These are phyloP conservation scores for Endoconidiophora polonica DNA, from an alignment of 2,329 filamentous ascomycete species.

Conservation along the genomic window DNA sequence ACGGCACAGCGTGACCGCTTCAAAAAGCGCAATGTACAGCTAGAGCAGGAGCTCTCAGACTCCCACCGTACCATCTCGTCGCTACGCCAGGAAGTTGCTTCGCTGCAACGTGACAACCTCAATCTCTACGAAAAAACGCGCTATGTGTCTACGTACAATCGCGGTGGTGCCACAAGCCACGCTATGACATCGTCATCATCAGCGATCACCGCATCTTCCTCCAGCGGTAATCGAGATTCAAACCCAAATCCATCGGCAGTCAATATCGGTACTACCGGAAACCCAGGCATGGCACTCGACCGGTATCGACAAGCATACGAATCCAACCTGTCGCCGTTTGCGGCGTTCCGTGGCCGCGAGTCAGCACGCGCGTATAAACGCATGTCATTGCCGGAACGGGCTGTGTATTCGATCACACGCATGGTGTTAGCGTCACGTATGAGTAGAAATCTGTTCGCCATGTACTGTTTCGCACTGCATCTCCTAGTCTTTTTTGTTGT, in stretches of 20 bases:
- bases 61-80: constrained; percentile 68
- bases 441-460: constrained; percentile 85
- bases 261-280: constrained; percentile 36
- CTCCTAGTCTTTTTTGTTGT: constrained; percentile 75
- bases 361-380: constrained; percentile 78
- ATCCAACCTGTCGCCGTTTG: constrained; percentile 87
- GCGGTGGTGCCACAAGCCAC: constrained; percentile 24
- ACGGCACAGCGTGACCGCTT: constrained; percentile 95
- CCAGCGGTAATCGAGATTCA: neutral
- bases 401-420: constrained; percentile 78
- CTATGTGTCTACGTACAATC: constrained; percentile 86
- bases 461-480: constrained; percentile 79
- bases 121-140: constrained; percentile 94
- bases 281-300: constrained; percentile 54
- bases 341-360: constrained; percentile 87
- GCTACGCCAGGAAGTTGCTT: constrained; percentile 75
- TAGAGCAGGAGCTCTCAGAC: constrained; percentile 80
- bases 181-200: constrained; percentile 42
- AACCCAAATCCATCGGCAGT: constrained; percentile 65
- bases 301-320: constrained; percentile 88
- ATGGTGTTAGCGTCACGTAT: constrained; percentile 81
- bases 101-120: constrained; percentile 89
- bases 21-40: constrained; percentile 84
- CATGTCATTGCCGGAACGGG: constrained; percentile 80
- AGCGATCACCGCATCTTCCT: constrained; percentile 44